Base-by-base conservation (phyloP, 139 green algal genomes). In the Parachlorella kessleri region DNA sequence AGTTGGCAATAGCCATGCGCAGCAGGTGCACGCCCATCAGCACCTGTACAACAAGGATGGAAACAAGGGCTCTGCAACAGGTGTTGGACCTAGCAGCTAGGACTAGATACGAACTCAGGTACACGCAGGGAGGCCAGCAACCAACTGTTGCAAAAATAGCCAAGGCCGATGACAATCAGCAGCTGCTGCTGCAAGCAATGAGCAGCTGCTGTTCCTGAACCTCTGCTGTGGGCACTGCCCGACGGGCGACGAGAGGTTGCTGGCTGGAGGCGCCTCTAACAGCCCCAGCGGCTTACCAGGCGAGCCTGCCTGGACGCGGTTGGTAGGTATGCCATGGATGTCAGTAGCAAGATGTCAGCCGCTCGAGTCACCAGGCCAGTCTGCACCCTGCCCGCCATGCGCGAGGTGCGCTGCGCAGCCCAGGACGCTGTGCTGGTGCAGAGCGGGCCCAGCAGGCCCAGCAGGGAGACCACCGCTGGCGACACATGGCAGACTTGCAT, bases 1-100 rank as follows among this genome's bases (percentile, higher is more conserved):
- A 81, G 39, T 90, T 90, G 55, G 85, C 85, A 21, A 79, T 53
- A 1, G 75, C 76, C 66, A 70, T 81, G 32, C 85, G 74, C 32
- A 79, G 14, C 10, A 90, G 54, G 66, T 90, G 85, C 6, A 83
- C 33, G 0, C n/a, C 67, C 26, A 90, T 42, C 73, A 90, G 65
- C 37, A 70, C 26, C 48, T 59, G 48, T 18, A 59, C 21, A 59
- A n/a, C n/a, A n/a, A n/a, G n/a, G n/a, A n/a, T n/a, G n/a, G n/a
- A n/a, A n/a, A n/a, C n/a, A n/a, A n/a, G n/a, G n/a, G n/a, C n/a
- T n/a, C n/a, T n/a, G n/a, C n/a, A n/a, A n/a, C n/a, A n/a, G n/a
- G n/a, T n/a, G n/a, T n/a, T n/a, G n/a, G n/a, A n/a, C n/a, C n/a
- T n/a, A n/a, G n/a, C n/a, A n/a, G n/a, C n/a, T n/a, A n/a, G n/a